A percentile compares a stretch with the other conserved stretches of the same genome.
phyloP scores from a whole-genome alignment of 768 basidiomycete species.

The Mrakia frigida region DNA sequence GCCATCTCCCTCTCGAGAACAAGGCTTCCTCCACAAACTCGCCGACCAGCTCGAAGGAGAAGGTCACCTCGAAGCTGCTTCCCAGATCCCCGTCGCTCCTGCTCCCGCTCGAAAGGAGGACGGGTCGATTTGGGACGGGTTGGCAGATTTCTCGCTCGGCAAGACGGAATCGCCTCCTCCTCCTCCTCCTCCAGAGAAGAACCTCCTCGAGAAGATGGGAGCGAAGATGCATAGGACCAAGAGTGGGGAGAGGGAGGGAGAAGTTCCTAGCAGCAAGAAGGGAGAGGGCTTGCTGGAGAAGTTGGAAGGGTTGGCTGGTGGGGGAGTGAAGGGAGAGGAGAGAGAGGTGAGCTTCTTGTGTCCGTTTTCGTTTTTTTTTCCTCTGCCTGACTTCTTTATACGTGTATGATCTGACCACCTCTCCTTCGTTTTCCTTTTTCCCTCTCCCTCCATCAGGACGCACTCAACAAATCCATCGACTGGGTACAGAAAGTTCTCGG shows the following conservation, averaged over 20 bases:
- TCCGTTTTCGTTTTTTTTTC: too few relatives aligned
- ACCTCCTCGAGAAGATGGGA: neutral
- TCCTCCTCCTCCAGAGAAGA: neutral
- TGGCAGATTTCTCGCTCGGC: neutral
- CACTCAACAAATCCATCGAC: neutral
- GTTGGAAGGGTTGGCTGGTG: neutral
- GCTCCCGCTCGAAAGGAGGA: neutral
- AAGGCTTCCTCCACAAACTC: constrained; percentile 1
- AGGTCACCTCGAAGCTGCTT: neutral
- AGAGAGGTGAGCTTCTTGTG: neutral
- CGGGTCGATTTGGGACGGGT: neutral
- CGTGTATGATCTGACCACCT: too few relatives aligned
- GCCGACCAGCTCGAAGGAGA: constrained; percentile 4
- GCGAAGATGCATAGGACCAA: neutral
- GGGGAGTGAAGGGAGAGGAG: constrained; percentile 2
- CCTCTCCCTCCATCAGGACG: neutral
- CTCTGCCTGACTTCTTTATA: too few relatives aligned
- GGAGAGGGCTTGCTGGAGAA: neutral
- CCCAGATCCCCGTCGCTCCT: neutral
- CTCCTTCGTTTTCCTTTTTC: neutral
- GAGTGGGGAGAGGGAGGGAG: neutral
- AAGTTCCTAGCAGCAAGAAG: neutral
- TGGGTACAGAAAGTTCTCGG: neutral
- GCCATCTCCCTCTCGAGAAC: neutral
- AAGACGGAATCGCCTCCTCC: neutral